Base-by-base conservation (phyloP, 768 basidiomycete species). In the Psilocybe sp. region DNA sequence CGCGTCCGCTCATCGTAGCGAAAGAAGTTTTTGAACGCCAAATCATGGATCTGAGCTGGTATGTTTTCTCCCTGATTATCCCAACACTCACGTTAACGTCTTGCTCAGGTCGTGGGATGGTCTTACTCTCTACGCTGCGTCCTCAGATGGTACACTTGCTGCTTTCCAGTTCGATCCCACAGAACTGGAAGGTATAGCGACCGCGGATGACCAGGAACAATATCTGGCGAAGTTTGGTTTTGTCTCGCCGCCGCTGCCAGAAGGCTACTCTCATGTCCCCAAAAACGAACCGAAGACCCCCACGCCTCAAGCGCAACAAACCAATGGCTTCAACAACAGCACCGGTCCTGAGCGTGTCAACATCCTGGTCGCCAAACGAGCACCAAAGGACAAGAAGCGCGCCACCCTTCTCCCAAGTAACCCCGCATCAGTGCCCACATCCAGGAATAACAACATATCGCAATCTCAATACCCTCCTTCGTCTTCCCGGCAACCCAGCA, bases 1-100 rank as follows among this genome's bases (percentile, higher is more conserved):
- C 89, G 2, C 80, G 91, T 33, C 97, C 97, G 1, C 71, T 98
- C 14, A 89, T 97, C 41, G 96, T 98, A 2, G 85, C 94, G 0
- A 87, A 91, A 61, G 93, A 98, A 54, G 88, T 95, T 0, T 98
- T 98, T 55, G 94, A 95, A 47, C 73, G 95, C 51, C 91, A 95
- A 58, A 91, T 98, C 42, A 86, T 98, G 79, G 97, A 99, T 65
- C 75, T 99, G 14, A 91, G 85, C 62, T 99, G 97, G 97, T 95
- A 60, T 58, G 86, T 62, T 54, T 51, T 19, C 36, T 23, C 34
- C 23, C 52, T 46, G 35, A 20, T 50, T 53, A 51, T 41, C 33
- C 43, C 19, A 18, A 19, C 32, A 46, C 44, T 32, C 32, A 55
- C 39, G 45, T 51, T 52, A 46, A 40, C 31, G 23, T 31, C 37